Conservation (phyloP, 768 basidiomycete species). For the Clitopilus passeckerianus region DNA sequence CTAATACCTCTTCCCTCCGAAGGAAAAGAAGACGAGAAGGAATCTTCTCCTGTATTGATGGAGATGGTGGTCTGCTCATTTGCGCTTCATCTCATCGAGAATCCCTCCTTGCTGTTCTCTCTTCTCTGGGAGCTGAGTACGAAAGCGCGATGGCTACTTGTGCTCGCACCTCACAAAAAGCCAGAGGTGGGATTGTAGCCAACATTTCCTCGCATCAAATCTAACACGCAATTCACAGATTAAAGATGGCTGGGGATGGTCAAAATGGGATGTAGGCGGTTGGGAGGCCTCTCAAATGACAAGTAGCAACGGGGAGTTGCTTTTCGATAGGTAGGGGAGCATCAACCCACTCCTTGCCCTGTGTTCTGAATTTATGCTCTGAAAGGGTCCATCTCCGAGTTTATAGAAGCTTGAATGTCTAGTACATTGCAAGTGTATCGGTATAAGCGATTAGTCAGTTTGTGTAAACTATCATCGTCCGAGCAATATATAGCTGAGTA, state of each 20-base stretch:
- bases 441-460: background rate
- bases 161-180: constrained; percentile 73
- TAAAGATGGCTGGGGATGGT: constrained; percentile 65
- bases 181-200: constrained; percentile 45
- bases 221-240: constrained; percentile 31
- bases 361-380: background rate
- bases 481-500: constrained; percentile 24
- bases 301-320: constrained; percentile 36
- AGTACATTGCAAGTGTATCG: background rate
- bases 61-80: constrained; percentile 74
- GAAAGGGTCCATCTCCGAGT: constrained; percentile 49
- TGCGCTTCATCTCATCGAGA: constrained; percentile 64
- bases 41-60: constrained; percentile 15
- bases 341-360: background rate
- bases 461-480: constrained; percentile 15
- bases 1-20: constrained; percentile 4
- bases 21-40: constrained; percentile 1
- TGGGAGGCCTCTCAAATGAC: constrained; percentile 40
- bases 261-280: constrained; percentile 49
- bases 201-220: background rate
- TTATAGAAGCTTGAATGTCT: constrained; percentile 38
- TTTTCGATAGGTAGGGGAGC: constrained; percentile 37
- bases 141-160: constrained; percentile 59
- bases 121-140: constrained; percentile 61
- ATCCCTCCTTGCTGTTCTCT: constrained; percentile 56